Conservation (phyloP, 768 basidiomycete species). For the Kondoa malvinella region DNA sequence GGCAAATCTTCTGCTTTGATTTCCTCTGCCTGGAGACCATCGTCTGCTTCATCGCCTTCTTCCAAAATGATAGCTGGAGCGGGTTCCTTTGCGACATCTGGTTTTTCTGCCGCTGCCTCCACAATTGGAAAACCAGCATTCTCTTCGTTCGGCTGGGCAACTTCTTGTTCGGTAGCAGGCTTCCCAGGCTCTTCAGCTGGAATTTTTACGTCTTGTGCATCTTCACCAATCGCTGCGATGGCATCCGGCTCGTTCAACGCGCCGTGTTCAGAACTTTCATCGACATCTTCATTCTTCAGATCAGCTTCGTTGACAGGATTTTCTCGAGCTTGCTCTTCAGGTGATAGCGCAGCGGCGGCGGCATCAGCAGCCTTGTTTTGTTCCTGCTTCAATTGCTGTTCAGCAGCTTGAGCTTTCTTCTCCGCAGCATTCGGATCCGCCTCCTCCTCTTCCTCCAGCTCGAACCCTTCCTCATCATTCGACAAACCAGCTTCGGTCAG, state of each 20-base stretch:
- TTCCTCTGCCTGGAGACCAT: neutral
- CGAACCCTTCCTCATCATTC: constrained; percentile 16
- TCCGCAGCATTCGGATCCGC: constrained; percentile 35
- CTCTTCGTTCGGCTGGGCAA: no score
- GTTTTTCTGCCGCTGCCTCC: neutral
- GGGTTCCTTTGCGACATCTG: neutral
- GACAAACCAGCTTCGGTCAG: neutral
- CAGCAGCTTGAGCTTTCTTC: constrained; percentile 18
- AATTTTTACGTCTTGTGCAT: constrained; percentile 12
- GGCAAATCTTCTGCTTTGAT: neutral
- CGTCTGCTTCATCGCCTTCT: neutral
- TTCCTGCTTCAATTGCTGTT: constrained; percentile 26
- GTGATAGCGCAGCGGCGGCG: constrained; percentile 17
- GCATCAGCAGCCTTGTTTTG: constrained; percentile 13
- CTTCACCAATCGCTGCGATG: neutral
- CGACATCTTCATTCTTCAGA: constrained; percentile 2
- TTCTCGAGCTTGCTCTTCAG: constrained; percentile 14
- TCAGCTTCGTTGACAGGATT: constrained; percentile 2
- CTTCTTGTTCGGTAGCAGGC: no score
- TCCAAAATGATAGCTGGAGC: neutral
- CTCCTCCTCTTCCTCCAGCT: constrained; percentile 35
- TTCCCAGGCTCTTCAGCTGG: no score
- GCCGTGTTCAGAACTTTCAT: neutral
- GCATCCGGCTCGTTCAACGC: neutral
- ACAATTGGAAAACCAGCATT: no score